Conservation (phyloP, 2,329 filamentous ascomycete genomes). For the Calonectria pseudoturangicola region DNA sequence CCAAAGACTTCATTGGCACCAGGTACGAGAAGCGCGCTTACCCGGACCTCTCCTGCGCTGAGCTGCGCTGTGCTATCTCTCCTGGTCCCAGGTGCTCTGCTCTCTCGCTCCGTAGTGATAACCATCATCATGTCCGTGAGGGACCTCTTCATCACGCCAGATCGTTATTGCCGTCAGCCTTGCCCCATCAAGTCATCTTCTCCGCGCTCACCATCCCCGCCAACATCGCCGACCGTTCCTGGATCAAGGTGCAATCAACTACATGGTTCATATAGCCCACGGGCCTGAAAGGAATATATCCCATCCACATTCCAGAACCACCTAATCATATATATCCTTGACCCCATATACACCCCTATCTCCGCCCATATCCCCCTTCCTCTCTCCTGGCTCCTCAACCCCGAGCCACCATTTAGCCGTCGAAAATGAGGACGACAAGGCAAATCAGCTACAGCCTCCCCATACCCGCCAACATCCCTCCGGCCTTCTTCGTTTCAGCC, state of each 20-base stretch:
- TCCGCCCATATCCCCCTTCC: not conserved
- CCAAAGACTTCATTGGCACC: conserved; percentile 17
- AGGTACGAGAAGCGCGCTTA: conserved; percentile 25
- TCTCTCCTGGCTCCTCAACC: not conserved
- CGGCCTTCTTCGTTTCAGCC: conserved; percentile 60
- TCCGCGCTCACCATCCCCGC: conserved; percentile 4
- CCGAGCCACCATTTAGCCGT: conserved; percentile 9
- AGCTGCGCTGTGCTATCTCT: not conserved
- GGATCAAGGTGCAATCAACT: conserved; percentile 1
- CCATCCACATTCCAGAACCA: conserved; percentile 5
- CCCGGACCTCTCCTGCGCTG: not conserved
- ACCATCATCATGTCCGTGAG: conserved; percentile 38
- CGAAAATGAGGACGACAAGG: conserved; percentile 56
- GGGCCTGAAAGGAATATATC: not conserved
- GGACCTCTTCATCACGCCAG: conserved; percentile 28
- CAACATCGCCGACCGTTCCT: conserved; percentile 16
- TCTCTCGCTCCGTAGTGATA: conserved; percentile 14
- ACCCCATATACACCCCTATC: not conserved
- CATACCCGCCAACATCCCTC: conserved; percentile 63
- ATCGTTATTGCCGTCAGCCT: conserved; percentile 35
- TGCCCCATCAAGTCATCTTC: conserved; percentile 14
- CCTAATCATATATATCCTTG: conserved; percentile 6
- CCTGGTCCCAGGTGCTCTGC: not conserved
- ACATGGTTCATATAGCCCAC: not conserved
- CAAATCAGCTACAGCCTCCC: conserved; percentile 63